Evolutionary conservation across 257 asterid genomes (phyloP).

Genomic region (Primulina eburnea): DNA sequence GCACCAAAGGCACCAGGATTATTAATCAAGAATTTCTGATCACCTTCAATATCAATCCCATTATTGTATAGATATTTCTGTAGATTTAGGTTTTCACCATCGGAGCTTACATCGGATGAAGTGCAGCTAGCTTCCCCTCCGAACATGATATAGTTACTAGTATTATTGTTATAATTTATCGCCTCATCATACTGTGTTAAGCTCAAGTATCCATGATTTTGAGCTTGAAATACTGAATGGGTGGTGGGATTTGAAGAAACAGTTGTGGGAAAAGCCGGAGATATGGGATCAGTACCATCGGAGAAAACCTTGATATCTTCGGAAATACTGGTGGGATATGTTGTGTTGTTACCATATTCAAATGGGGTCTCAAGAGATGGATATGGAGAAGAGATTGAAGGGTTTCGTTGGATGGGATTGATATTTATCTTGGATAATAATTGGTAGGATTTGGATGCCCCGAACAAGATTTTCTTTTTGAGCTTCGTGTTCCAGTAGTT

Average conservation of each 20-base stretch:
- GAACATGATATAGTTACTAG: slow-evolving; percentile 24
- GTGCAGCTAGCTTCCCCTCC: slow-evolving; percentile 45
- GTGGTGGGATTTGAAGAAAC: slow-evolving; percentile 3
- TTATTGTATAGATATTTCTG: slow-evolving; percentile 29
- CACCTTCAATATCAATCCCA: slow-evolving; percentile 24
- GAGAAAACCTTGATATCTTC: slow-evolving; percentile 3
- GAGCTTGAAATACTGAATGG: slow-evolving; percentile 20
- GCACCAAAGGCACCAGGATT: slow-evolving; percentile 2
- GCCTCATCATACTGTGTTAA: slow-evolving; percentile 21
- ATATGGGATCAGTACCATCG: neutral
- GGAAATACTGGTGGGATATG: slow-evolving; percentile 4
- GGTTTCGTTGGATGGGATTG: slow-evolving; percentile 20
- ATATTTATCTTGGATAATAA: neutral
- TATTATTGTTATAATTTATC: slow-evolving; percentile 4
- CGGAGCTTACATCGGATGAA: slow-evolving; percentile 46
- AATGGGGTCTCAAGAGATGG: slow-evolving; percentile 17
- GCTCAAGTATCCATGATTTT: slow-evolving; percentile 15
- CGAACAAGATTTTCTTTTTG: slow-evolving; percentile 50
- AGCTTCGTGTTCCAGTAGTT: slow-evolving; percentile 96
- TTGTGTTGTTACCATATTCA: neutral
- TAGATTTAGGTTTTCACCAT: slow-evolving; percentile 23
- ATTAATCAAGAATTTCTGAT: slow-evolving; percentile 25
- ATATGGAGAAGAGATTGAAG: slow-evolving; percentile 20
- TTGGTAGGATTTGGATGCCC: slow-evolving; percentile 9
- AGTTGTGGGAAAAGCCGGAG: neutral